Base-by-base conservation (phyloP, 371 early-diverging fungal genomes). In the Dichotomocladium elegans region DNA sequence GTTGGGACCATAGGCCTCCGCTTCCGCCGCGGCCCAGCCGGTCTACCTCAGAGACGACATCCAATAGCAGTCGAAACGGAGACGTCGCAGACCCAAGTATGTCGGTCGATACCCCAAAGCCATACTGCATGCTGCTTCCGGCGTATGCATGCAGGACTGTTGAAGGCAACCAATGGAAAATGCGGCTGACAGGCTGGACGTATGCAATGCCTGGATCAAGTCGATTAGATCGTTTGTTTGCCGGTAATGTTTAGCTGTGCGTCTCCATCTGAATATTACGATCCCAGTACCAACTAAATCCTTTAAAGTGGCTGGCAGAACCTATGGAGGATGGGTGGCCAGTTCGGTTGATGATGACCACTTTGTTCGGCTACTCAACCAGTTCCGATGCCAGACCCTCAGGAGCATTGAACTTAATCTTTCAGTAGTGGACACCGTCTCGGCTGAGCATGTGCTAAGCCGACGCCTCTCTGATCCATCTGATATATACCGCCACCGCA, bases 371-470 rank as follows among this genome's bases (percentile, higher is more conserved):
- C 35, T 70, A 4, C 33, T 70, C 6, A 74, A 68, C 24, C 74
- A 74, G 37, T 74, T 74, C 44, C 66, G 71, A 3, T 68, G 68
- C 33, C 68, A 74, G 34, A 70, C 69, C 0, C 58, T 74, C 58
- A 59, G 63, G 3, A 60, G 48, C 17, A 46, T 64, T 28, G 57
- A 60, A 31, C 22, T 64, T 4, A 41, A 48, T 14, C 25, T 61
- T 12, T 55, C 47, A 34, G 40, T 61, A 5, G 53, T 31, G 9
- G 56, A 40, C 3, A 19, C 49, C 17, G 26, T 49, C 11, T 43
- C 49, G 15, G 49, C 53, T 21, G 53, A 52, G 3, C 41, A 11
- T 19, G 43, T 44, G 33, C 6, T 30, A 43, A n/a, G n/a, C n/a
- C n/a, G n/a, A n/a, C n/a, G n/a, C n/a, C n/a, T n/a, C n/a, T n/a